These are phyloP conservation scores for Hydrangea macrophylla DNA, from an alignment of 148 eudicot genomes.

Conservation along the genomic window DNA sequence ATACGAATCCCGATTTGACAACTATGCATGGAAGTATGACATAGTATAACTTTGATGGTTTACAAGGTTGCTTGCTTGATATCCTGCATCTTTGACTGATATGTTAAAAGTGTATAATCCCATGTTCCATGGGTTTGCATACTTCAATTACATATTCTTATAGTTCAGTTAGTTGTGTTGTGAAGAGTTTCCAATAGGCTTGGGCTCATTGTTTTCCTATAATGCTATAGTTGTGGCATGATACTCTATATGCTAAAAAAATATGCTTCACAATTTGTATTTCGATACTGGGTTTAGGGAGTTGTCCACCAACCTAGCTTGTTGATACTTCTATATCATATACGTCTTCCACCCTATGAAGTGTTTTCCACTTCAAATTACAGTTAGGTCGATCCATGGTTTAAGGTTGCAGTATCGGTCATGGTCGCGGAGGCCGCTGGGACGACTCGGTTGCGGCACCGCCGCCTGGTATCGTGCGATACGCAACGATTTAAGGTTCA, in stretches of 20 bases:
- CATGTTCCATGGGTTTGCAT: background rate
- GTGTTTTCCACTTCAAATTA: too few species aligned
- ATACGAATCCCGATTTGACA: too few species aligned
- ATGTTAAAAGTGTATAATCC: background rate
- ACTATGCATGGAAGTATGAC: too few species aligned
- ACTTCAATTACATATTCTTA: background rate
- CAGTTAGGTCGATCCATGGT: too few species aligned
- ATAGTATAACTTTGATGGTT: background rate
- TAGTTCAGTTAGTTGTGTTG: background rate
- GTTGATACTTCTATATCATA: background rate
- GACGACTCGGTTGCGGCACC: too few species aligned
- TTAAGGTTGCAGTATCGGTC: too few species aligned
- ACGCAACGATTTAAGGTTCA: too few species aligned
- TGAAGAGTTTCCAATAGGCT: background rate
- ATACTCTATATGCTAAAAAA: too few species aligned
- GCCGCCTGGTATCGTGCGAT: too few species aligned
- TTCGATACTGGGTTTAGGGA: background rate
- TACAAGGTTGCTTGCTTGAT: background rate
- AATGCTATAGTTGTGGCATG: background rate
- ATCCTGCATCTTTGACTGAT: background rate
- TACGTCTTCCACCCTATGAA: too few species aligned
- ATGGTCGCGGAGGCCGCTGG: too few species aligned
- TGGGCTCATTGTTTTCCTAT: background rate
- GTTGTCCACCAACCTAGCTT: background rate
- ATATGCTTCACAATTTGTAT: background rate